Percentiles rank a stretch among this genome's conserved stretches.
phyloP scores from a whole-genome alignment of 2,329 filamentous ascomycete genomes.

The Calcarisporium arbuscula region DNA sequence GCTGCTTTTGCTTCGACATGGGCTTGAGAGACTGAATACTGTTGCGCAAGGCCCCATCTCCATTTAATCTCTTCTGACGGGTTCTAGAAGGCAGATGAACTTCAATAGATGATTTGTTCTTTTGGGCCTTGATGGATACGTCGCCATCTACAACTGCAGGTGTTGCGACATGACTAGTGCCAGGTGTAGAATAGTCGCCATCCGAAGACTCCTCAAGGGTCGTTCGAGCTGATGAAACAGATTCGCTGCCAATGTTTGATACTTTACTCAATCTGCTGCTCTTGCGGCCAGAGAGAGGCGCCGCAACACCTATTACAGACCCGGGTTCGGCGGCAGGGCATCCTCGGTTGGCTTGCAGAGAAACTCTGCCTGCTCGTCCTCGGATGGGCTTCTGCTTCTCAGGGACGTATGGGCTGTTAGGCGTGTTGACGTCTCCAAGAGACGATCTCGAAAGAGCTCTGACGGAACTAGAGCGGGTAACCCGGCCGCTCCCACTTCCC shows the following conservation, averaged over 20 bases:
- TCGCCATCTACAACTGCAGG: conserved; percentile 19
- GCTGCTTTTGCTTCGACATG: conserved; percentile 36
- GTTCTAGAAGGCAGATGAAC: conserved; percentile 20
- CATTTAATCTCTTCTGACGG: conserved; percentile 7
- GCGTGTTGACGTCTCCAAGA: too few relatives aligned
- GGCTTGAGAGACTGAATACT: conserved; percentile 43
- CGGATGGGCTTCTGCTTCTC: too few relatives aligned
- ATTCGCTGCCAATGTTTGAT: conserved; percentile 17
- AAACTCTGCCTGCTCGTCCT: conserved; percentile 17
- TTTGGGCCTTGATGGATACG: conserved; percentile 2
- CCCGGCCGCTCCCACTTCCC: conserved; percentile 12
- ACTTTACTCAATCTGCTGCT: too few relatives aligned
- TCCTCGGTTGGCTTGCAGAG: conserved; percentile 11
- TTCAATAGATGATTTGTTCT: conserved; percentile 16
- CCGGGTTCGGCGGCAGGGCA: conserved; percentile 7
- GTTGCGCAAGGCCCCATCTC: conserved; percentile 22
- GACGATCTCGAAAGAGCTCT: conserved; percentile 13
- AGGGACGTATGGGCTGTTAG: too few relatives aligned
- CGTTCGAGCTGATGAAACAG: conserved; percentile 26
- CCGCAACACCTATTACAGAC: too few relatives aligned
- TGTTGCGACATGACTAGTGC: conserved; percentile 30
- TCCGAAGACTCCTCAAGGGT: conserved; percentile 23
- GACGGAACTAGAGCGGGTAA: conserved; percentile 19
- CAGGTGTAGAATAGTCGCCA: conserved; percentile 28
- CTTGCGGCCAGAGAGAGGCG: too few relatives aligned